These are phyloP conservation scores for Kwoniella sp. DNA, from an alignment of 768 basidiomycete species.

Conservation along the genomic window DNA sequence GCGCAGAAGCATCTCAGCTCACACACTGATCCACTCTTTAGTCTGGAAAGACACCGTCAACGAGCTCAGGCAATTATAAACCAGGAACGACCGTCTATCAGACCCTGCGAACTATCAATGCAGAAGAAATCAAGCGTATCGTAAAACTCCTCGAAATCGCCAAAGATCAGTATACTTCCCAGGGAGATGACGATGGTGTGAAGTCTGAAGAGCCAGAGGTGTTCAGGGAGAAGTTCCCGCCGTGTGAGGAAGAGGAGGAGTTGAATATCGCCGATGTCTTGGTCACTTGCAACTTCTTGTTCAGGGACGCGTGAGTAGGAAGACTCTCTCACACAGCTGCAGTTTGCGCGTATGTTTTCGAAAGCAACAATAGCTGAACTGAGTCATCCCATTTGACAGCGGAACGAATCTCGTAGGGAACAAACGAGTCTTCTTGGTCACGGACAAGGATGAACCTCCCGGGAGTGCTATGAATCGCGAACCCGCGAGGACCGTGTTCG, in stretches of 20 bases:
- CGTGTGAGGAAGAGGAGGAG: constrained; percentile 62
- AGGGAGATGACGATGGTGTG: constrained; percentile 60
- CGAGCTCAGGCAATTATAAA: constrained; percentile 39
- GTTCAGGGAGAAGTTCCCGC: constrained; percentile 66
- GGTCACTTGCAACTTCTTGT: constrained; percentile 83
- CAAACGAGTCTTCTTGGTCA: constrained; percentile 92
- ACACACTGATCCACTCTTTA: constrained; percentile 50
- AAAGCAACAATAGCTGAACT: neutral
- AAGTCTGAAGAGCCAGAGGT: constrained; percentile 57
- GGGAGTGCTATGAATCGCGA: constrained; percentile 31
- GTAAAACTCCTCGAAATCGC: constrained; percentile 69
- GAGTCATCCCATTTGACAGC: constrained; percentile 49
- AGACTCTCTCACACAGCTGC: constrained; percentile 4
- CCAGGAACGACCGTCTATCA: constrained; percentile 67
- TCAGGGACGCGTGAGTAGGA: constrained; percentile 75
- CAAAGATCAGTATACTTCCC: constrained; percentile 61
- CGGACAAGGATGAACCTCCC: constrained; percentile 78
- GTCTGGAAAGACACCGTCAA: constrained; percentile 64
- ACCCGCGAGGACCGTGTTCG: constrained; percentile 49
- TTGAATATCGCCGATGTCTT: constrained; percentile 87
- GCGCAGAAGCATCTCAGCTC: neutral
- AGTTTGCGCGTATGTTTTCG: no score
- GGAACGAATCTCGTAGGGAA: constrained; percentile 67
- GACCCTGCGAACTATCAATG: constrained; percentile 73
- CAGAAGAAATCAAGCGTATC: constrained; percentile 77